Evolutionary conservation across 2,329 filamentous ascomycete genomes (phyloP).

Genomic region (Aspergillus sp.): DNA sequence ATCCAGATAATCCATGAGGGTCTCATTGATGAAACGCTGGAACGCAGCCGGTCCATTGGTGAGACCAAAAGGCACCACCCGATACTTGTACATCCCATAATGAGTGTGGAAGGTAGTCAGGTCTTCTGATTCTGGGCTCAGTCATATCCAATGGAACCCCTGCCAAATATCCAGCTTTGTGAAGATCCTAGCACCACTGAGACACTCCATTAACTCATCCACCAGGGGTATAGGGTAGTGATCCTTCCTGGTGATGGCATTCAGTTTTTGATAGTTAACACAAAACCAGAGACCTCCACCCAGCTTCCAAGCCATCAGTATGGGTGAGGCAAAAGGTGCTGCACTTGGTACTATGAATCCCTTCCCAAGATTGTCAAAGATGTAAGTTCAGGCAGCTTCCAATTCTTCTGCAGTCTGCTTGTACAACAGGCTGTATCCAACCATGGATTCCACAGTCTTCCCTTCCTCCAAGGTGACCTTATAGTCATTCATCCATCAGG

Average conservation of each 20-base stretch:
- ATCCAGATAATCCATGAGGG: slow-evolving; percentile 2
- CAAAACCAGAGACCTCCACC: slow-evolving; percentile 9
- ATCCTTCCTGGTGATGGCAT: slow-evolving; percentile 26
- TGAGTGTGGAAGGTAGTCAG: slow-evolving; percentile 1
- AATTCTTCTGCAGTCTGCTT: neutral
- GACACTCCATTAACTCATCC: slow-evolving; percentile 13
- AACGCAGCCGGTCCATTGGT: slow-evolving; percentile 5
- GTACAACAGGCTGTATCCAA: neutral
- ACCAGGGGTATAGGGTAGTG: slow-evolving; percentile 18
- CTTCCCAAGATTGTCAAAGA: neutral
- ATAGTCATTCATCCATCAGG: neutral
- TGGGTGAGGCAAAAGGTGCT: neutral
- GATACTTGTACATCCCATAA: slow-evolving; percentile 2
- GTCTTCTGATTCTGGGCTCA: neutral
- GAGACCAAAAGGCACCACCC: slow-evolving; percentile 1
- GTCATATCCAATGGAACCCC: slow-evolving; percentile 1
- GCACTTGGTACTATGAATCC: neutral
- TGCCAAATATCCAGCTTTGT: slow-evolving; percentile 16
- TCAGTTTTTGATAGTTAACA: slow-evolving; percentile 24
- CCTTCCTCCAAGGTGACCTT: neutral
- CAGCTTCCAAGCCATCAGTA: neutral
- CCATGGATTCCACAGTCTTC: neutral
- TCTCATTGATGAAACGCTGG: slow-evolving; percentile 2
- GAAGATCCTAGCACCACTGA: slow-evolving; percentile 9
- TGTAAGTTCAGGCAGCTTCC: neutral